A percentile compares a stretch with the other conserved stretches of the same genome.
phyloP scores from a whole-genome alignment of 2,329 filamentous ascomycete genomes.

The Botryosphaeria dothidea region DNA sequence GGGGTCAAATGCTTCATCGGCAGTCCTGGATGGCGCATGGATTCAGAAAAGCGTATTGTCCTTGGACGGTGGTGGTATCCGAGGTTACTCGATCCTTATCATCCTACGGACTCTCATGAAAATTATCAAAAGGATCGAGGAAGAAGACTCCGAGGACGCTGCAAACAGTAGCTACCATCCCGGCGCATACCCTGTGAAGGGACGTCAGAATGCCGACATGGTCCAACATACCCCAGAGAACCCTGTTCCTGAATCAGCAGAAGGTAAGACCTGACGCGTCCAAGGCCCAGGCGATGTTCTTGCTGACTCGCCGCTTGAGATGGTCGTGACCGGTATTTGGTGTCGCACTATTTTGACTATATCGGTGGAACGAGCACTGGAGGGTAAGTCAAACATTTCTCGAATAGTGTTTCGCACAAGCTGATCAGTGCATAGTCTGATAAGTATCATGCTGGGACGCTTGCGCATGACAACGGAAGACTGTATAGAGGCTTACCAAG shows the following conservation, averaged over 20 bases:
- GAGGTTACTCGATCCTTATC: slow-evolving; percentile 24
- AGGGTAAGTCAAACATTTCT: slow-evolving; percentile 9
- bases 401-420: too few species aligned
- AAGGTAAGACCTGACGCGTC: too few species aligned
- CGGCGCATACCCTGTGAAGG: too few species aligned
- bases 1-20: neutral
- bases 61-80: slow-evolving; percentile 25
- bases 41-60: neutral
- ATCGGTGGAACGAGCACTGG: too few species aligned
- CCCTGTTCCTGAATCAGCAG: too few species aligned
- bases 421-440: slow-evolving; percentile 29
- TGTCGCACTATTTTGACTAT: slow-evolving; percentile 25
- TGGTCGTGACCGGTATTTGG: too few species aligned
- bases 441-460: slow-evolving; percentile 42
- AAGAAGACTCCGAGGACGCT: neutral
- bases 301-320: too few species aligned
- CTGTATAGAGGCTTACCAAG: slow-evolving; percentile 33
- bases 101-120: slow-evolving; percentile 23
- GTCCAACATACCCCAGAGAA: too few species aligned
- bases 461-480: slow-evolving; percentile 38
- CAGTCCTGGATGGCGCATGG: neutral
- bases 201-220: too few species aligned
- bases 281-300: too few species aligned
- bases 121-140: neutral
- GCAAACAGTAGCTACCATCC: neutral